Conservation (phyloP, 2,329 filamentous ascomycete genomes). For the Trichophyton rubrum region DNA sequence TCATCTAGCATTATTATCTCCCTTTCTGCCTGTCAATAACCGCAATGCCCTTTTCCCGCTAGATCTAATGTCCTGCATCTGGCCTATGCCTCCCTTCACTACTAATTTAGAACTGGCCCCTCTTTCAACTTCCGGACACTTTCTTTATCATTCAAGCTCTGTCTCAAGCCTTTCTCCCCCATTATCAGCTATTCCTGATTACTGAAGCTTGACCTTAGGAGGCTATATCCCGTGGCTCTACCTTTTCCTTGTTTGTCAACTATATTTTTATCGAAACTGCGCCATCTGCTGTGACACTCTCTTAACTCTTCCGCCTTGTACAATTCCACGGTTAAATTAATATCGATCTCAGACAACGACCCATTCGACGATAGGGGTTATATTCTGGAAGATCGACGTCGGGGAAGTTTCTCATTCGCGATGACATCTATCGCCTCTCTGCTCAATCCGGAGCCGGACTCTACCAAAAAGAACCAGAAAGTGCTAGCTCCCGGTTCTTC, state of each 20-base stretch:
- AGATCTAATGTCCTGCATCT: slow-evolving; percentile 12
- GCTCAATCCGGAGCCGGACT: slow-evolving; percentile 48
- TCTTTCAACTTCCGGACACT: not conserved
- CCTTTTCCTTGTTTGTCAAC: slow-evolving; percentile 1
- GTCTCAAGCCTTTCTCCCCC: not conserved
- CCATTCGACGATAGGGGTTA: not conserved
- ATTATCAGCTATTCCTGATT: not conserved
- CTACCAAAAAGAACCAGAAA: slow-evolving; percentile 22
- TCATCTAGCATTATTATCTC: slow-evolving; percentile 1
- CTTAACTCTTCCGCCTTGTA: not conserved
- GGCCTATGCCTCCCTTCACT: slow-evolving; percentile 9
- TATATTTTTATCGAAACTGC: slow-evolving; percentile 6
- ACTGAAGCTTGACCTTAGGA: not conserved
- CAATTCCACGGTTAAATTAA: not conserved
- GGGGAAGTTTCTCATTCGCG: slow-evolving; percentile 4
- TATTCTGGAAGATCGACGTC: not conserved
- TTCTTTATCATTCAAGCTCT: slow-evolving; percentile 1
- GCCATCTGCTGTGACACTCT: slow-evolving; percentile 1
- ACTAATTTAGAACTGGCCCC: not conserved
- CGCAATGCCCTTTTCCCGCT: slow-evolving; percentile 9
- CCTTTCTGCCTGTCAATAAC: slow-evolving; percentile 11
- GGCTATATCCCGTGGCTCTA: not conserved
- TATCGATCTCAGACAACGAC: not conserved
- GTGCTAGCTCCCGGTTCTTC: slow-evolving; percentile 29
- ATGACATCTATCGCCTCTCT: slow-evolving; percentile 57